These are phyloP conservation scores for Lasiodiplodia sp. DNA, from an alignment of 2,329 filamentous ascomycete genomes.

Conservation along the genomic window DNA sequence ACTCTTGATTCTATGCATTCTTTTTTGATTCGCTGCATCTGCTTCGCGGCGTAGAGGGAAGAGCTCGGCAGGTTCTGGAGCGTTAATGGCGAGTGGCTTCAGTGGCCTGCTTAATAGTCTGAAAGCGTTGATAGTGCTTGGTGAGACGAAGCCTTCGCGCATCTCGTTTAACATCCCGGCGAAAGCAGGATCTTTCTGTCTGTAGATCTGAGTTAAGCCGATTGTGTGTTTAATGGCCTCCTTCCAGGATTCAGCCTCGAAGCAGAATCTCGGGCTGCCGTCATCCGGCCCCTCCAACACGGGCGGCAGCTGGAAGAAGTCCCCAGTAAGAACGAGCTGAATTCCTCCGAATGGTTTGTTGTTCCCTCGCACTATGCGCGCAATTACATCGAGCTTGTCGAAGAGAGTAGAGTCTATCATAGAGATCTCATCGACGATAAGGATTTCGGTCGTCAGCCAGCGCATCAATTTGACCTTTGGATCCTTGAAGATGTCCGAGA, in stretches of 20 bases:
- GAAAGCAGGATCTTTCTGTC: constrained; percentile 10
- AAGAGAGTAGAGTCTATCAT: constrained; percentile 68
- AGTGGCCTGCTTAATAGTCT: not conserved
- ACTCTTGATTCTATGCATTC: not conserved
- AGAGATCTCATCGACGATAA: constrained; percentile 71
- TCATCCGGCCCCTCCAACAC: constrained; percentile 45
- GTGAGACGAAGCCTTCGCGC: constrained; percentile 1
- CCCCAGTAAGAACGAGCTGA: constrained; percentile 65
- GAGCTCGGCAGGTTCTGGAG: not conserved
- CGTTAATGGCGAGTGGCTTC: not conserved
- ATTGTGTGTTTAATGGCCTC: constrained; percentile 41
- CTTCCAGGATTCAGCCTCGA: constrained; percentile 57
- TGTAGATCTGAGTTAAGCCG: constrained; percentile 12
- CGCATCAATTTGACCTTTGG: no score
- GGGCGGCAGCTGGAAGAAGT: constrained; percentile 66
- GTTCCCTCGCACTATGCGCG: constrained; percentile 49
- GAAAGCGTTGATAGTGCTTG: not conserved
- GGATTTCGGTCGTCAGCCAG: constrained; percentile 55
- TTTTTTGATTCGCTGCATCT: not conserved
- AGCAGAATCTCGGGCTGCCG: constrained; percentile 54
- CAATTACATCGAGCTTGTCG: constrained; percentile 58
- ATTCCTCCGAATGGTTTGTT: constrained; percentile 54
- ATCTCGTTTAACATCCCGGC: constrained; percentile 11
- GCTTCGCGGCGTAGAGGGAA: constrained; percentile 13
- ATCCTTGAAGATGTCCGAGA: constrained; percentile 10